These are phyloP conservation scores for Candida corydali DNA, from an alignment of 805 yeast genomes.

Conservation along the genomic window DNA sequence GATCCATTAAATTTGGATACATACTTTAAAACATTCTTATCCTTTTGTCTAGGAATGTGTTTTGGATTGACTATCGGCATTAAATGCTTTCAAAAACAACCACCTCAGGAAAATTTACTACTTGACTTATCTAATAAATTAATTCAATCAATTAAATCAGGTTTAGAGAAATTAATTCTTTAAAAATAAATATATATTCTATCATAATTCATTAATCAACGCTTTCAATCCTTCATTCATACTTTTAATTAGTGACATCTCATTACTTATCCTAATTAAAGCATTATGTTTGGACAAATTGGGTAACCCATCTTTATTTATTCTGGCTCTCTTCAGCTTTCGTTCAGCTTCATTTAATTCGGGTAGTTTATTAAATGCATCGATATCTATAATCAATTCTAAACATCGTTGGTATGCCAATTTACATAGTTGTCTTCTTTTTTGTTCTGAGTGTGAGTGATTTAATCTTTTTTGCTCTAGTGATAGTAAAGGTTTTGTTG, in stretches of 20 bases:
- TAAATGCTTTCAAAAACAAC: constrained; percentile 11
- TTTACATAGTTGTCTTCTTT: constrained; percentile 40
- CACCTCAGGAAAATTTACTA: neutral
- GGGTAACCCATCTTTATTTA: constrained; percentile 42
- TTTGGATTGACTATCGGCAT: constrained; percentile 32
- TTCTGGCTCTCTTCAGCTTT: constrained; percentile 33
- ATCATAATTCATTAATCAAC: constrained; percentile 9
- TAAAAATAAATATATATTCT: neutral
- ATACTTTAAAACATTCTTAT: constrained; percentile 15
- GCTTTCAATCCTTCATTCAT: constrained; percentile 30
- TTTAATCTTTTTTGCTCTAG: constrained; percentile 39
- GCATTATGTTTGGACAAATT: constrained; percentile 42
- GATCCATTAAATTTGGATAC: constrained; percentile 25
- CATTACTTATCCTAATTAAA: constrained; percentile 35
- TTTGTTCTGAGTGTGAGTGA: constrained; percentile 41
- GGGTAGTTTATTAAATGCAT: constrained; percentile 31
- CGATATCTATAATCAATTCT: constrained; percentile 35
- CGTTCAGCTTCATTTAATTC: constrained; percentile 20
- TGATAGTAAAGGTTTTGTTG: constrained; percentile 33
- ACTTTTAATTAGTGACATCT: constrained; percentile 29
- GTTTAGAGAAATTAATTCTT: neutral
- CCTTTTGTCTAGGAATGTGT: constrained; percentile 34
- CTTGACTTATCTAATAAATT: constrained; percentile 2
- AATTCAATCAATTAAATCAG: constrained; percentile 1
- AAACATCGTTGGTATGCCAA: constrained; percentile 42